Conservation (phyloP, 2,329 filamentous ascomycete species). For the Alternaria sp. region DNA sequence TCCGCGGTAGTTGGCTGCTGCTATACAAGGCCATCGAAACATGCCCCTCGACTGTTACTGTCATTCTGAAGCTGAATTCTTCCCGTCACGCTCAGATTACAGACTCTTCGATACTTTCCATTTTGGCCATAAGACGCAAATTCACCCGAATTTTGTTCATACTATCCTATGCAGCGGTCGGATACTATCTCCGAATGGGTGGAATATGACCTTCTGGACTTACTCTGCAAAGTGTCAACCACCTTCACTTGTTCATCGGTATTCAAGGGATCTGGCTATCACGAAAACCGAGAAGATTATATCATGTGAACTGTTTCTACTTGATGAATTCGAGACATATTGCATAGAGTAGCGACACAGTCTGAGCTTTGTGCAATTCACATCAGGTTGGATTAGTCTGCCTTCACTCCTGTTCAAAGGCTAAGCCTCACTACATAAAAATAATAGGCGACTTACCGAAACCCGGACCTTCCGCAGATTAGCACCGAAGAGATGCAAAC, state of each 20-base stretch:
- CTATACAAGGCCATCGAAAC: conserved; percentile 24
- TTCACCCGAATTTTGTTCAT: neutral
- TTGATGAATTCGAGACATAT: no score
- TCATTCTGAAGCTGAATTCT: neutral
- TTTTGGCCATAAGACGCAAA: neutral
- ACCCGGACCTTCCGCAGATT: conserved; percentile 44
- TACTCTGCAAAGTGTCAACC: neutral
- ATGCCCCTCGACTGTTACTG: conserved; percentile 14
- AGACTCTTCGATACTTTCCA: neutral
- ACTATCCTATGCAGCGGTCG: neutral
- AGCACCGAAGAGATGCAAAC: conserved; percentile 36
- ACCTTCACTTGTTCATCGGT: no score
- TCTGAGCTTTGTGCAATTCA: no score
- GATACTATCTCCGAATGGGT: neutral
- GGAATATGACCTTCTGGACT: neutral
- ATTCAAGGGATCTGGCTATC: no score
- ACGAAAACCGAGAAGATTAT: no score
- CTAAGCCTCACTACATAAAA: no score
- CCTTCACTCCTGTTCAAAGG: no score
- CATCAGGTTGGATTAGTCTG: no score
- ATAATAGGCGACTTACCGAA: conserved; percentile 28
- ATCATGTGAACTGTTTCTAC: no score
- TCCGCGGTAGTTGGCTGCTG: conserved; percentile 30
- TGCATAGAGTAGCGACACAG: no score
- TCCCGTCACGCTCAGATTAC: neutral